phyloP scores from a whole-genome alignment of 306 rosid species.

The Carpinus fangiana region DNA sequence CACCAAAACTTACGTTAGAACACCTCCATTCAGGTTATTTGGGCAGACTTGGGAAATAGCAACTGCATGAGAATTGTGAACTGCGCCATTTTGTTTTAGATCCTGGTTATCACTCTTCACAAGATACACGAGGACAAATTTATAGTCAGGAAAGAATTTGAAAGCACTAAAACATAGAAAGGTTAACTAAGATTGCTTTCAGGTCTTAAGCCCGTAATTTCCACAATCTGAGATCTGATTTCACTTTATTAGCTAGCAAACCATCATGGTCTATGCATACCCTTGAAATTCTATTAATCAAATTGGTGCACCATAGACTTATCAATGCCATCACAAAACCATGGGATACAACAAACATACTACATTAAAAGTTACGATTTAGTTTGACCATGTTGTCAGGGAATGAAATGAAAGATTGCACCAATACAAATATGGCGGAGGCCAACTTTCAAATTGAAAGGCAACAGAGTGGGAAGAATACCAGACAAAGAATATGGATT shows the following conservation, averaged over 20 bases:
- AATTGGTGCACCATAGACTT: neutral
- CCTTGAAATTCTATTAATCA: neutral
- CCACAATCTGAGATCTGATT: neutral
- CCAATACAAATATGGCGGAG: neutral
- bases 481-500: neutral
- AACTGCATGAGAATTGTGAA: conserved; percentile 69
- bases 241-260: neutral
- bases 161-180: conserved; percentile 1
- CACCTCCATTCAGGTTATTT: conserved; percentile 67
- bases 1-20: conserved; percentile 73
- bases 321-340: neutral
- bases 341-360: neutral
- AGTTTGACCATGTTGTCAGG: neutral
- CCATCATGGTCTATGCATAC: neutral
- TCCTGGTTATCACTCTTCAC: conserved; percentile 77
- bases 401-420: neutral
- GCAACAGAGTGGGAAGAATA: neutral
- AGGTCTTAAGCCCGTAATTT: neutral
- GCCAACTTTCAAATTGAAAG: neutral
- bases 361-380: neutral
- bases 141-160: conserved; percentile 23
- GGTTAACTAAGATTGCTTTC: conserved; percentile 6
- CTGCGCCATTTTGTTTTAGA: conserved; percentile 54
- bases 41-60: conserved; percentile 73
- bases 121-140: conserved; percentile 26